Base-by-base conservation (phyloP, 495 filamentous ascomycete species). In the Amniculicola lignicola region DNA sequence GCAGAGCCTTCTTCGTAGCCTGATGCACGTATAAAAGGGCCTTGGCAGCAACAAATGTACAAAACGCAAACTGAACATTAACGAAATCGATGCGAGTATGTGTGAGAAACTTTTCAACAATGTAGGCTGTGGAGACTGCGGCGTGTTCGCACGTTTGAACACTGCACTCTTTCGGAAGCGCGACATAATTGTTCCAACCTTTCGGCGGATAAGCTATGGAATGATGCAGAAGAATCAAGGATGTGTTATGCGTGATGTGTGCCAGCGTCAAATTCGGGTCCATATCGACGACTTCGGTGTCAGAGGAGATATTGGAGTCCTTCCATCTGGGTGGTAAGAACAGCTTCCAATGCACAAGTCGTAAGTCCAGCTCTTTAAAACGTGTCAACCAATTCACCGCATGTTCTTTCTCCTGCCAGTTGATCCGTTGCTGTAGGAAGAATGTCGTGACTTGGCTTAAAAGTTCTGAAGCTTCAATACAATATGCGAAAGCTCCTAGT, bases 391-490 rank as follows among this genome's bases (percentile, higher is more conserved):
- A 53, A 33, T 22, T 43, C 4, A 53, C 24, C 3, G 50, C 50
- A 43, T 53, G 38, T 24, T 53, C 38, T 16, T 43, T 41, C 15
- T 53, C 38, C 16, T 53, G 50, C 50, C 50, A 53, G 18, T 53
- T 53, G 37, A 53, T 31, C 3, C 50, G 50, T 41, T 53, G 50
- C 27, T 53, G 50, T 6, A 53, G 22, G 18, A 53, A 53, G 24
- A 53, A 53, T 14, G 50, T 53, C 2, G 50, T 53, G 4, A 53
- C 50, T 43, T 41, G 38, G 38, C 50, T 53, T 1, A 53, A 27
- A 7, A 38, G 43, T 18, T 53, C 50, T 2, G 38, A 42, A 18
- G 37, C 50, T 53, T 53, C 38, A 6, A 53, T 31, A 16, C 50
- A 53, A 24, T 53, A 53, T 12, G 50, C 50, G 43, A 43, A 53